Percentiles rank a stretch among this genome's conserved stretches.
These are phyloP conservation scores for Leucosporidium scottii DNA, from an alignment of 768 basidiomycete species.

Conservation along the genomic window DNA sequence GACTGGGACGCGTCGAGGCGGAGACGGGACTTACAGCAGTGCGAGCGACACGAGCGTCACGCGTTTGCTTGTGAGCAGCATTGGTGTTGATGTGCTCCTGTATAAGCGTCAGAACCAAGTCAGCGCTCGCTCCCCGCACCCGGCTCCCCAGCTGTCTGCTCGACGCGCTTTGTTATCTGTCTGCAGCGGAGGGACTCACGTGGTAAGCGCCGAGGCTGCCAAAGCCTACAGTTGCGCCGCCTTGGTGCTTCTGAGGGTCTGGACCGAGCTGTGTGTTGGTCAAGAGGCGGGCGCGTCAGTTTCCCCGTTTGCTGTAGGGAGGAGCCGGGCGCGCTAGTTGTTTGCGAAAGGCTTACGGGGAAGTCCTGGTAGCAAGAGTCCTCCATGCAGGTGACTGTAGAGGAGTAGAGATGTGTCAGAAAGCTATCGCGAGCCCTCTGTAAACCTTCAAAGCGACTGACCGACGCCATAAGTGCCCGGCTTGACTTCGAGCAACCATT, in stretches of 20 bases:
- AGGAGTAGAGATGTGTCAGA: background rate
- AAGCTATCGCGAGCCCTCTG: background rate
- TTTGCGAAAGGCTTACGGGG: background rate
- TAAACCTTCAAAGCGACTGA: background rate
- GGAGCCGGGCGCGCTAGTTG: background rate
- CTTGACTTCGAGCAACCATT: background rate
- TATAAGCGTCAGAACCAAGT: background rate
- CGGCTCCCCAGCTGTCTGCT: background rate
- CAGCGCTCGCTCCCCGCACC: background rate
- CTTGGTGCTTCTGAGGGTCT: background rate
- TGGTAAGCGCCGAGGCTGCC: conserved; percentile 6
- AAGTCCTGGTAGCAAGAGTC: conserved; percentile 5
- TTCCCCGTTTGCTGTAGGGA: too few species aligned
- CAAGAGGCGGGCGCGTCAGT: too few species aligned
- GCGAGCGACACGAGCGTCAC: conserved; percentile 5
- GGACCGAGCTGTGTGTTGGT: too few species aligned
- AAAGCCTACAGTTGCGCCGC: conserved; percentile 3
- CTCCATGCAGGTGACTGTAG: conserved; percentile 16
- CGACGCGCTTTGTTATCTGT: too few species aligned
- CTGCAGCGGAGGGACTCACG: conserved; percentile 1
- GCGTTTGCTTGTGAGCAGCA: background rate
- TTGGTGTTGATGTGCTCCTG: conserved; percentile 8
- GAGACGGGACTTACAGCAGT: background rate
- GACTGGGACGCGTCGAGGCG: too few species aligned
- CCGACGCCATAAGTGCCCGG: background rate